Percentiles rank a stretch among this genome's conserved stretches.
Conservation (phyloP, 495 filamentous ascomycete species). For the Hypoxylon perforatum region DNA sequence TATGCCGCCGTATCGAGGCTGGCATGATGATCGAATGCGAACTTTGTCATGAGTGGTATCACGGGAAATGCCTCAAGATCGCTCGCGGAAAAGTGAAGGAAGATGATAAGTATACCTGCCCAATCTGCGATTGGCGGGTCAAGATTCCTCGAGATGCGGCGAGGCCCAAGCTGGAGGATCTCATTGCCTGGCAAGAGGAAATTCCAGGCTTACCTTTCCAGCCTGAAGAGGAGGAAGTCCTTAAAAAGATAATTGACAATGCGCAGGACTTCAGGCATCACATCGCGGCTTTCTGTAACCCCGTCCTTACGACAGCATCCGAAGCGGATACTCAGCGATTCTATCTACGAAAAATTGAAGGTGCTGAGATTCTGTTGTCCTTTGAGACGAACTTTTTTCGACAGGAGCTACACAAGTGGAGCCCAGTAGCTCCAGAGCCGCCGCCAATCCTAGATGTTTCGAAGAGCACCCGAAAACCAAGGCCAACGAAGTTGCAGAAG, state of each 20-base stretch:
- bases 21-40: constrained; percentile 99
- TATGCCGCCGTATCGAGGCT: constrained; percentile 90
- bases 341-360: constrained; percentile 97
- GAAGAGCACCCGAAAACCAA: constrained; percentile 94
- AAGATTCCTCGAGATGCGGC: constrained; percentile 99
- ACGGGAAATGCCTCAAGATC: constrained; percentile 98
- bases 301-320: constrained; percentile 79
- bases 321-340: constrained; percentile 94
- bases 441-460: constrained; percentile 87
- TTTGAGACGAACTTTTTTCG: constrained; percentile 98
- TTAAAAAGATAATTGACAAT: constrained; percentile 84
- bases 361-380: constrained; percentile 91
- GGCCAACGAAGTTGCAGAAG: constrained; percentile 97
- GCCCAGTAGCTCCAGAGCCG: constrained; percentile 85
- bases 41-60: constrained; percentile 98
- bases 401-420: constrained; percentile 96
- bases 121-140: constrained; percentile 96
- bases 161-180: constrained; percentile 93
- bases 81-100: constrained; percentile 97
- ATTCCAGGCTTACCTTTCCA: constrained; percentile 88
- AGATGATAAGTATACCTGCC: constrained; percentile 97
- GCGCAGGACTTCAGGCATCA: constrained; percentile 87
- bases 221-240: constrained; percentile 89
- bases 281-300: constrained; percentile 82
- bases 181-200: constrained; percentile 88